Base-by-base conservation (phyloP, 176 grass and related monocot genomes). In the Saccharum officinarum region DNA sequence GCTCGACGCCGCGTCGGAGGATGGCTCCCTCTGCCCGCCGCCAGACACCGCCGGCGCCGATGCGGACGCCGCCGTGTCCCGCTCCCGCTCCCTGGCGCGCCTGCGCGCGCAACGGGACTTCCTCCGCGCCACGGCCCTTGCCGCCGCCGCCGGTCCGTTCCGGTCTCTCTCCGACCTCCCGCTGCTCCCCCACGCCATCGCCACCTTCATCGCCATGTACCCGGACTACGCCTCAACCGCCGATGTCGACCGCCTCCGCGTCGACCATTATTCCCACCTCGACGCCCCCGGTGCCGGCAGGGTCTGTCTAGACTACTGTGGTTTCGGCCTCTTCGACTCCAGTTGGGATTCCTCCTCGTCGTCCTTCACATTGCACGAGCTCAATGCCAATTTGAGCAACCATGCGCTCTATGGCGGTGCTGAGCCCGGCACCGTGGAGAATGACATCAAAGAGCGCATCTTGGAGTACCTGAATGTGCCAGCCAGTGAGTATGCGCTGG, bases 351-450 rank as follows among this genome's bases (percentile, higher is more conserved):
- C 94, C 10, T 92, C 94, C 1, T 99, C 97, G 0, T 82, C 92
- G 17, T 90, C 88, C 44, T 94, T 99, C 77, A 96, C 92, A 75
- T 84, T 97, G 71, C 90, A 90, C 20, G 97, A 97, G 83, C 88
- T 99, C 78, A 97, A 93, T 80, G 97, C 97, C 74, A 99, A 99
- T 87, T 67, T 99, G 66, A 99, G 90, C 92, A 99, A 99, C 82
- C 97, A 97, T 76, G 94, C 94, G 6, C 78, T 99, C 79, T 94
- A 94, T 15, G 97, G 97, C 3, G 90, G 92, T 11, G 88, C 94
- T 0, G 92, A 96, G 28, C 73, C 87, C 1, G 90, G 94, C 62
- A 94, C 94, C 2, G 94, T 73, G 0, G 97, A 99, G 75, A 85
- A 97, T 20, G 97, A 99, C 65, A 97, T 97, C 80, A 99, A 99